These are phyloP conservation scores for Ceratobasidium theobromae DNA, from an alignment of 1,284 basidiomycete species.

Conservation along the genomic window DNA sequence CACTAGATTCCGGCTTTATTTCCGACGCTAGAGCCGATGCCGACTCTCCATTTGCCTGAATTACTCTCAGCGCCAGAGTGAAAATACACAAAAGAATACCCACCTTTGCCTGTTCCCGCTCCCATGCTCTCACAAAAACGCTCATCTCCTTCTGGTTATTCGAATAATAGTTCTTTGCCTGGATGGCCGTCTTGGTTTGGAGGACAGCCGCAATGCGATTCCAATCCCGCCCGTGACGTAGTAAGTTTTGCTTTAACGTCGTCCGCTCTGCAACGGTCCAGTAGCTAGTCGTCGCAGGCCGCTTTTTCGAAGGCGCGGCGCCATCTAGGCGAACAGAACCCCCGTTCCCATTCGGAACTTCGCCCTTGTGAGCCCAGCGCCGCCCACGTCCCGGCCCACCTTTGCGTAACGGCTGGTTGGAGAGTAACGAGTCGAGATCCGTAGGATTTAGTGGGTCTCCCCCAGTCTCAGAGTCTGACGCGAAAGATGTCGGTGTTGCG, in stretches of 20 bases:
- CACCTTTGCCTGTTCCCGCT: constrained; percentile 27
- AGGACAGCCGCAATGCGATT: constrained; percentile 71
- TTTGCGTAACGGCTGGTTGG: constrained; percentile 29
- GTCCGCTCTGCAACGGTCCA: constrained; percentile 55
- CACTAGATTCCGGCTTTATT: not conserved
- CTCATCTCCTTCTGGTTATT: constrained; percentile 51
- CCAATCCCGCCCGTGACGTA: constrained; percentile 72
- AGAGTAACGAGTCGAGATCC: constrained; percentile 24
- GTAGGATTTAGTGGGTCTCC: constrained; percentile 14
- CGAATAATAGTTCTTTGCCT: constrained; percentile 71
- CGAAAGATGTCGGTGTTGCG: constrained; percentile 2
- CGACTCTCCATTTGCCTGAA: constrained; percentile 4
- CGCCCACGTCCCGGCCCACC: constrained; percentile 25
- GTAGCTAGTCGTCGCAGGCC: constrained; percentile 46
- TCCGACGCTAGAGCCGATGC: not conserved
- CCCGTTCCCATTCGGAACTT: constrained; percentile 21
- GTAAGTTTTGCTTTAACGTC: constrained; percentile 63
- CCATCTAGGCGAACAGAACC: constrained; percentile 13
- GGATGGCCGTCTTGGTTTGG: constrained; percentile 76
- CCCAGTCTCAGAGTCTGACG: constrained; percentile 19
- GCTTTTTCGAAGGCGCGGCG: constrained; percentile 38
- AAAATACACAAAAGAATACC: not conserved
- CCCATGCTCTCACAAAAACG: constrained; percentile 47
- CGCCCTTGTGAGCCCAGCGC: constrained; percentile 31
- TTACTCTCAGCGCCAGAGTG: not conserved